A percentile compares a stretch with the other conserved stretches of the same genome.
phyloP scores from a whole-genome alignment of 2,329 filamentous ascomycete species.

The Aspergillus tubingensis region DNA sequence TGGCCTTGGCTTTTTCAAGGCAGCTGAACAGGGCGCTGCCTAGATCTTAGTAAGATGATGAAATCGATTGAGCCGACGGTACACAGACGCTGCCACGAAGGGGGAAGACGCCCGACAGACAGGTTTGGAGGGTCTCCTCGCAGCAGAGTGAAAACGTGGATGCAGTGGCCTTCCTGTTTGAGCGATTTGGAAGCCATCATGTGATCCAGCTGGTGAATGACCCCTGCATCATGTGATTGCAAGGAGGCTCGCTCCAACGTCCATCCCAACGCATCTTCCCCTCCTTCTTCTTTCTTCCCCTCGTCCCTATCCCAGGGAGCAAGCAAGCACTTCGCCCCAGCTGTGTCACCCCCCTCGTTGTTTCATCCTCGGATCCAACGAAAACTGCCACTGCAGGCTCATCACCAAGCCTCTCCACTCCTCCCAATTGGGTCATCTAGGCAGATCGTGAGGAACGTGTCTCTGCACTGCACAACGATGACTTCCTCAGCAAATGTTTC shows the following conservation, averaged over 20 bases:
- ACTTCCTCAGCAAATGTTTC: background rate
- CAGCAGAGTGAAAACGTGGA: background rate
- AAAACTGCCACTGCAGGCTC: background rate
- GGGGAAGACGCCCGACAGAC: background rate
- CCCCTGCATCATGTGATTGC: conserved; percentile 1
- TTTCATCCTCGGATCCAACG: background rate
- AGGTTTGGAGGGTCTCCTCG: background rate
- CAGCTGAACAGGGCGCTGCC: conserved; percentile 1
- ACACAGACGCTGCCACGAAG: background rate
- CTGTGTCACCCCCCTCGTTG: background rate
- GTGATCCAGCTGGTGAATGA: background rate
- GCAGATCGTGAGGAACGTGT: background rate
- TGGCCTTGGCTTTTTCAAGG: background rate
- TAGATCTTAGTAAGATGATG: background rate
- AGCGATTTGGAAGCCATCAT: background rate
- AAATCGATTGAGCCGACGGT: background rate
- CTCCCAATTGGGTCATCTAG: background rate
- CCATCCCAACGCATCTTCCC: background rate
- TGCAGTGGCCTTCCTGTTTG: background rate
- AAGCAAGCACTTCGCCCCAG: background rate
- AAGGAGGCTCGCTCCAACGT: background rate
- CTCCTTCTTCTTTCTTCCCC: background rate
- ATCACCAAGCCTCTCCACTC: background rate
- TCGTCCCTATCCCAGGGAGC: background rate
- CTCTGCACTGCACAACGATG: background rate